Percentiles rank a stretch among this genome's conserved stretches.
phyloP scores from a whole-genome alignment of 2,329 filamentous ascomycete species.

The Neonectria coccinea region DNA sequence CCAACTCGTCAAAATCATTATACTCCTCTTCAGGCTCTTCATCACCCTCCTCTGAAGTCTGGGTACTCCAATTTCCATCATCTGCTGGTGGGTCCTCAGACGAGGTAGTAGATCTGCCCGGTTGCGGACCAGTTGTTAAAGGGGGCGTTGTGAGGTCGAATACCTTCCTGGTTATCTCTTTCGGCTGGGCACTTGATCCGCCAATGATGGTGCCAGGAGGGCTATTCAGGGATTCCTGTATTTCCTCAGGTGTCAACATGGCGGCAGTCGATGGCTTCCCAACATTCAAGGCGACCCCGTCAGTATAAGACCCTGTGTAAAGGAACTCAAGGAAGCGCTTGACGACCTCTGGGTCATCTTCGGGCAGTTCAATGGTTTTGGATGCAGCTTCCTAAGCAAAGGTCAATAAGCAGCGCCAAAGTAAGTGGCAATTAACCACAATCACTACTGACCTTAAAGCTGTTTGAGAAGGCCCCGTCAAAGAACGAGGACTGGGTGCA shows the following conservation, averaged over 20 bases:
- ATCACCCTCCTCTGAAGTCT: background rate
- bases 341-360: conserved; percentile 46
- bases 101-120: background rate
- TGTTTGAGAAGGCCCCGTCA: conserved; percentile 40
- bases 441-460: conserved; percentile 43
- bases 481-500: conserved; percentile 52
- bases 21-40: conserved; percentile 26
- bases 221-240: conserved; percentile 14
- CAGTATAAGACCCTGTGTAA: conserved; percentile 42
- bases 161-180: too few relatives aligned
- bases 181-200: too few relatives aligned
- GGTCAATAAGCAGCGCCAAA: background rate
- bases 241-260: conserved; percentile 3
- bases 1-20: conserved; percentile 18
- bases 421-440: too few relatives aligned
- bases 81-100: background rate
- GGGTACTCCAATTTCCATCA: background rate
- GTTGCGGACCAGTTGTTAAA: background rate
- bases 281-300: background rate
- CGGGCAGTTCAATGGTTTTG: conserved; percentile 41
- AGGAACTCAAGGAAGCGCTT: conserved; percentile 47
- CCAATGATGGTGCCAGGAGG: conserved; percentile 20
- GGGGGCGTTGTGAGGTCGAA: too few relatives aligned
- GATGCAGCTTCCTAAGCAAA: conserved; percentile 35
- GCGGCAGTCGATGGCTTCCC: background rate